Base-by-base conservation (phyloP, 2,329 filamentous ascomycete genomes). In the Chaetomium sp. region DNA sequence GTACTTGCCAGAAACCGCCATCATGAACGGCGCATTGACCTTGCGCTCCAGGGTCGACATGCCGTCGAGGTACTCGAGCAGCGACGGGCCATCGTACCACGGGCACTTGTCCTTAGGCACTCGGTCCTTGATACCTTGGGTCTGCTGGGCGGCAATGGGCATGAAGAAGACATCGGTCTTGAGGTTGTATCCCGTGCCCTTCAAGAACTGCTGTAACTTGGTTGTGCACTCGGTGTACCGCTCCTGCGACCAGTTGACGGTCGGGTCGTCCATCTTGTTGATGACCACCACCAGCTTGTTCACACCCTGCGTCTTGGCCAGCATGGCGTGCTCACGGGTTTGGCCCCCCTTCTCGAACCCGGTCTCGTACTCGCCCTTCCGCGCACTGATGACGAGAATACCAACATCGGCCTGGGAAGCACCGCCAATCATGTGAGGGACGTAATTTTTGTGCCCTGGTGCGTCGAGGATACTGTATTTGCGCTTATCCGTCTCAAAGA, bases 201-300 rank as follows among this genome's bases (percentile, higher is more conserved):
- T 96, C 60, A 99, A 76, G 79, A 96, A 97, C 63, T 86, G 81
- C 12, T 84, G 72, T 49, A 99, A 83, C 77, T 97, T 99, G 63
- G 85, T 85, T 3, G 85, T 91, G 73, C 94, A 99, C 74, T 99
- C 94, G 67, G 89, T 86, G 77, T 90, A 99, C 55, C 94, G 86
- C 42, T 89, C 88, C 66, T 96, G 84, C 53, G 88, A 94, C 95
- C 95, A 99, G 68, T 96, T 84, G 51, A 99, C 95, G 2, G 94
- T 99, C 9, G 87, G 79, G 70, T 99, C 94, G 69, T 99, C 94
- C 95, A 99, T 99, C 80, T 99, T 99, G 83, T 99, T 99, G 70
- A 96, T 91, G 52, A 82, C 94, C 35, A 99, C 86, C 46, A 97
- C 79, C 54, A 99, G 81, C 76, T 96, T 96, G 80, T 95, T 95